Base-by-base conservation (phyloP, 2,329 filamentous ascomycete species). In the Botrytis elliptica region DNA sequence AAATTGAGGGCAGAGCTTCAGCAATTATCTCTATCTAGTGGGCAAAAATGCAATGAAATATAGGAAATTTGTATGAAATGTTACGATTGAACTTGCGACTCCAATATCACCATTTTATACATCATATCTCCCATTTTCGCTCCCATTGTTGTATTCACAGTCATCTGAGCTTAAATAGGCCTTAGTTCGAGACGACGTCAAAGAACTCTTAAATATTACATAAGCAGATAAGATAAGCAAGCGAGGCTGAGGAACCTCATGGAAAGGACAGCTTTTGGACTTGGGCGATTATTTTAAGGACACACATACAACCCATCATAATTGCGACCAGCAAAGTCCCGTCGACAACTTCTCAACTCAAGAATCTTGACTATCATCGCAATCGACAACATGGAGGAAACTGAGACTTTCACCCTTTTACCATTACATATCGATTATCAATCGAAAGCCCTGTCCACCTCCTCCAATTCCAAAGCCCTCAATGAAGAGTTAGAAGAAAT, bases 361-460 rank as follows among this genome's bases (percentile, higher is more conserved):
- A 52, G 1, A 46, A 25, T 29, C 42, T 14, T n/a, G 29, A 14
- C 65, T 25, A 60, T 59, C 36, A 42, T 14, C 55, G 2, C 10
- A 10, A 60, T 36, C 36, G 33, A 33, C 71, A 82, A 70, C 71
- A 89, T 89, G 87, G 85, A 86, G n/a, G 86, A 89, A 80, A 83
- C 86, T 77, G 90, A 92, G 75, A 90, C 90, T 78, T 98, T 95
- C 87, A 93, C 90, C 78, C 89, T 94, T 79, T 90, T 97, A 81
- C 93, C 94, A 55, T 86, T 99, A 71, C 86, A 89, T 76, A 88
- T 98, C 83, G 92, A 98, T 85, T 89, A 93, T n/a, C 83, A 90
- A 77, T 92, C 92, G 80, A 97, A 97, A 85, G 86, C 90, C 79
- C 87, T 98, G 81, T 85, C 86, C 76, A 83, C 86, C 33, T 81